Conservation (phyloP, 129 eudicot species). For the Flaveria ramosissima region DNA sequence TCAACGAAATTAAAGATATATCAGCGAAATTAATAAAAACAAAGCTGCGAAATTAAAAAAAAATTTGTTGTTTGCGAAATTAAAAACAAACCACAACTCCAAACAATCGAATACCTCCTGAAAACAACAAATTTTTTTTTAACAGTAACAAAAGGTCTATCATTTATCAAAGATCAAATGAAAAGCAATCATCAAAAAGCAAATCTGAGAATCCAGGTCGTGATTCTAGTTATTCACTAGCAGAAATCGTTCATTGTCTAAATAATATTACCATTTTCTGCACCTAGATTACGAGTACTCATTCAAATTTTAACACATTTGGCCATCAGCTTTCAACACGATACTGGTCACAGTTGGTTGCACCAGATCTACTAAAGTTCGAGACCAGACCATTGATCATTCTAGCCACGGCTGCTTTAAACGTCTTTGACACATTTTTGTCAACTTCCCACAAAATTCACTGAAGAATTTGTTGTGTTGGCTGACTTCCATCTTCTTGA, state of each 20-base stretch:
- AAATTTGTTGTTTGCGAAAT: no score
- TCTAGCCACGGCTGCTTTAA: slow-evolving; percentile 38
- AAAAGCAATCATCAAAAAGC: not conserved
- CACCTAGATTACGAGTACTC: slow-evolving; percentile 1
- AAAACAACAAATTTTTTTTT: no score
- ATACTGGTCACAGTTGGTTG: slow-evolving; percentile 60
- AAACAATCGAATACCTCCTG: no score
- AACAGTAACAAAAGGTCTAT: not conserved
- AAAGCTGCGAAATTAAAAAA: no score
- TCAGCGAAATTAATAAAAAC: no score
- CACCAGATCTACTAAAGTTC: slow-evolving; percentile 50
- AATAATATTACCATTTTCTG: slow-evolving; percentile 9
- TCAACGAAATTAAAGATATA: no score
- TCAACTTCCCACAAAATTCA: no score
- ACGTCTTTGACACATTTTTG: slow-evolving; percentile 32
- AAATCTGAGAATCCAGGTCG: not conserved
- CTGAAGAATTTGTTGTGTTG: no score
- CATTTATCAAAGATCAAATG: slow-evolving; percentile 7
- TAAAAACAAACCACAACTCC: no score
- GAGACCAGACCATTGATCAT: slow-evolving; percentile 50
- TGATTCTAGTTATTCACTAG: slow-evolving; percentile 7
- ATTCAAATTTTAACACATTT: not conserved
- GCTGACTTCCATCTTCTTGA: no score
- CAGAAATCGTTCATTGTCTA: not conserved
- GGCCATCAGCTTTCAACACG: slow-evolving; percentile 24